Evolutionary conservation across 1,139 yeast species (phyloP).

Genomic region (Lodderomyces jiufengensis): DNA sequence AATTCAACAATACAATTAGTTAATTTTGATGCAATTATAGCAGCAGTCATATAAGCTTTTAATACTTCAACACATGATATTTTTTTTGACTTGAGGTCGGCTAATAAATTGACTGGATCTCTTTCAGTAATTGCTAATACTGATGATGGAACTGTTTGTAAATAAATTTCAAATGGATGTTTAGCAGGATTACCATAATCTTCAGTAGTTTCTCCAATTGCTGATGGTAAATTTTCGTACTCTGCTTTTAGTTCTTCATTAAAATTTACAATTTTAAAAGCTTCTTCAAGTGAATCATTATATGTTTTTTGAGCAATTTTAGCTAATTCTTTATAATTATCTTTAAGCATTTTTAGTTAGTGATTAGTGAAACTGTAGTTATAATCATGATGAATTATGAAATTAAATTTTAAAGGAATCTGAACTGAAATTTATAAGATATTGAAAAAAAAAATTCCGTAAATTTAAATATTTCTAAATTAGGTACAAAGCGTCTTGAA

Average conservation of each 20-base stretch:
- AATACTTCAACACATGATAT: conserved; percentile 24
- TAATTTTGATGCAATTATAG: conserved; percentile 20
- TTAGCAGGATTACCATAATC: conserved; percentile 22
- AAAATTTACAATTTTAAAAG: conserved; percentile 21
- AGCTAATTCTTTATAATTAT: conserved; percentile 19
- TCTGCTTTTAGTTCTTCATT: conserved; percentile 14
- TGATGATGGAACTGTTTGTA: conserved; percentile 12
- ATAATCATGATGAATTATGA: no score
- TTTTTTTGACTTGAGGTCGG: conserved; percentile 13
- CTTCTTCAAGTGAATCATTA: conserved; percentile 14
- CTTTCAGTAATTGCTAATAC: conserved; percentile 16
- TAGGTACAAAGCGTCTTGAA: background rate
- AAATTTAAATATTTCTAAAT: background rate
- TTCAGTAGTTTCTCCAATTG: conserved; percentile 17
- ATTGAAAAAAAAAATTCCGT: no score
- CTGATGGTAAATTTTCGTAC: conserved; percentile 18
- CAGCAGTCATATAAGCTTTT: conserved; percentile 26
- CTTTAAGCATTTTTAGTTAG: conserved; percentile 4
- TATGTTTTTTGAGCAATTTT: conserved; percentile 15
- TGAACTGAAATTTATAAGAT: no score
- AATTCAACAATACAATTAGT: conserved; percentile 23
- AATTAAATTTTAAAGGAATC: no score
- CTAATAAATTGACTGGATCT: conserved; percentile 16
- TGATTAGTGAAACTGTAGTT: no score
- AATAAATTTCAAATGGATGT: conserved; percentile 18